Percentiles rank a stretch among this genome's conserved stretches.
phyloP scores from a whole-genome alignment of 2,329 filamentous ascomycete species.

The Pseudogymnoascus pannorum region DNA sequence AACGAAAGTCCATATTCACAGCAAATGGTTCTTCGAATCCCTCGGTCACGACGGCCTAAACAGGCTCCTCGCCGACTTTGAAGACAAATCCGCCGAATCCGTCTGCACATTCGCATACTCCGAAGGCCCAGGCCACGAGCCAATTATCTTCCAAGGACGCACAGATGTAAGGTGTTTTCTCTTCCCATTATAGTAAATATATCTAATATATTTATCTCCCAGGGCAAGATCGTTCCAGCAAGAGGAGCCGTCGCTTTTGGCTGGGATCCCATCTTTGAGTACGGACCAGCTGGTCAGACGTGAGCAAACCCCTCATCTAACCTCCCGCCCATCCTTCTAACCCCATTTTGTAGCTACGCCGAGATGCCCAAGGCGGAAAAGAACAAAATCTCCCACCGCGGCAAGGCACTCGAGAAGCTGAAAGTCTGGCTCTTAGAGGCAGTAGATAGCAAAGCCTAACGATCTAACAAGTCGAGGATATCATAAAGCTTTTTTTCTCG shows the following conservation, averaged over 20 bases:
- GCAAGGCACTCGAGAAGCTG: slow-evolving; percentile 78
- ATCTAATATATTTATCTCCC: not conserved
- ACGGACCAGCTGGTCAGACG: slow-evolving; percentile 66
- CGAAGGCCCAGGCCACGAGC: slow-evolving; percentile 73
- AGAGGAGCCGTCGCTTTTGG: slow-evolving; percentile 78
- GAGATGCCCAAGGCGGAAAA: slow-evolving; percentile 87
- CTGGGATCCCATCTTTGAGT: slow-evolving; percentile 96
- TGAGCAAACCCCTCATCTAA: slow-evolving; percentile 10
- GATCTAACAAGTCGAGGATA: not conserved
- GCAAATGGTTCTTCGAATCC: slow-evolving; percentile 87
- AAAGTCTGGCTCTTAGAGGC: slow-evolving; percentile 61
- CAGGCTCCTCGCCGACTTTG: slow-evolving; percentile 79
- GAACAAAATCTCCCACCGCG: slow-evolving; percentile 90
- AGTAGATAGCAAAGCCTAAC: slow-evolving; percentile 5
- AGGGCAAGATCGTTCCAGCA: slow-evolving; percentile 76
- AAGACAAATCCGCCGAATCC: slow-evolving; percentile 85
- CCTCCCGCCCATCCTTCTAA: slow-evolving; percentile 11
- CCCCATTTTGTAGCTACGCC: slow-evolving; percentile 54
- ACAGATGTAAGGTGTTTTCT: slow-evolving; percentile 56
- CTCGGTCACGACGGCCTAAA: slow-evolving; percentile 82
- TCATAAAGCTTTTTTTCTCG: not conserved
- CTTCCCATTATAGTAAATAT: not conserved
- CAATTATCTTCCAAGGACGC: slow-evolving; percentile 83
- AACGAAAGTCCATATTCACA: slow-evolving; percentile 31
- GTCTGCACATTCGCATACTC: slow-evolving; percentile 96